These are phyloP conservation scores for Coelomomyces lativittatus DNA, from an alignment of 371 early-diverging fungal genomes.

Conservation along the genomic window DNA sequence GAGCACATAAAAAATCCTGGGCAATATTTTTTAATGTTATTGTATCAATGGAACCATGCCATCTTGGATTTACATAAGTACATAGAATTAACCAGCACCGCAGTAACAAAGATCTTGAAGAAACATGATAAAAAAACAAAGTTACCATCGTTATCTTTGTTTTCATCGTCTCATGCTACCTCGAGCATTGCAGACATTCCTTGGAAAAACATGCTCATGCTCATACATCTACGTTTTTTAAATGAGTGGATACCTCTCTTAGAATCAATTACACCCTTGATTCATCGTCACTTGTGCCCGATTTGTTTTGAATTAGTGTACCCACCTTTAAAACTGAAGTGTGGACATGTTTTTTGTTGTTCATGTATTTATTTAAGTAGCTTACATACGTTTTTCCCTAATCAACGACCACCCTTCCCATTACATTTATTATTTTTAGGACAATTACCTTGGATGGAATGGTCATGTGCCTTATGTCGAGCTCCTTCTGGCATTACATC, in stretches of 20 bases:
- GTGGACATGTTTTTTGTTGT: background rate
- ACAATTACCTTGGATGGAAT: no score
- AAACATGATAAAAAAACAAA: conserved; percentile 5
- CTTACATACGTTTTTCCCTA: background rate
- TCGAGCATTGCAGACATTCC: background rate
- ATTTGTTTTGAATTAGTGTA: background rate
- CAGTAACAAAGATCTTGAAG: conserved; percentile 4
- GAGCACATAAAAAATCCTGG: no score
- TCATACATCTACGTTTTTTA: background rate
- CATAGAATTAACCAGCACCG: conserved; percentile 3
- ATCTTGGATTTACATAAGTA: conserved; percentile 2
- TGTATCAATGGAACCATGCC: conserved; percentile 3
- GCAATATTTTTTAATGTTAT: no score
- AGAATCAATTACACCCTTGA: background rate
- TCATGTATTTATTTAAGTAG: background rate
- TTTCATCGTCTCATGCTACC: background rate
- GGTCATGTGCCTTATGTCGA: background rate
- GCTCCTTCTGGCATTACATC: background rate
- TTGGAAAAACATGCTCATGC: background rate
- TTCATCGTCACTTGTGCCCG: conserved; percentile 1
- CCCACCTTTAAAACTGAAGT: background rate
- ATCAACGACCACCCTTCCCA: background rate
- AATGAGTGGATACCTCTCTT: background rate
- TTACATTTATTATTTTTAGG: background rate
- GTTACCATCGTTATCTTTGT: background rate